Conservation (phyloP, 2,329 filamentous ascomycete species). For the Colletotrichum melonis region DNA sequence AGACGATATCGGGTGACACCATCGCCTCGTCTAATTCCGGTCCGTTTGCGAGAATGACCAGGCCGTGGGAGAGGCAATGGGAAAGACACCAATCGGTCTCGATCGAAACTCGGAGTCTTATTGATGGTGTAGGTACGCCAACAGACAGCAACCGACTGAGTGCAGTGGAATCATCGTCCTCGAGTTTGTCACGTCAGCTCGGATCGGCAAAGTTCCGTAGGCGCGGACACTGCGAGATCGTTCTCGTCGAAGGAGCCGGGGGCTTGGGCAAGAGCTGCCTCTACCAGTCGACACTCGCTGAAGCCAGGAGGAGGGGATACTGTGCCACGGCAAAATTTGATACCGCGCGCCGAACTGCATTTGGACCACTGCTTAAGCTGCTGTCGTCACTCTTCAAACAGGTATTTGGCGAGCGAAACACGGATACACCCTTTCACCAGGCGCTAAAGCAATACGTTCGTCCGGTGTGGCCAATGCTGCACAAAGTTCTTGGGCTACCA, state of each 20-base stretch:
- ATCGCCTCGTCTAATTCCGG: constrained; percentile 59
- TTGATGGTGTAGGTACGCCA: constrained; percentile 53
- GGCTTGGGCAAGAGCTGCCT: constrained; percentile 75
- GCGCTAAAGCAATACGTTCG: constrained; percentile 70
- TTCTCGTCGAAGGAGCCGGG: constrained; percentile 70
- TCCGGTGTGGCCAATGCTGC: constrained; percentile 73
- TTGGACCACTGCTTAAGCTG: constrained; percentile 73
- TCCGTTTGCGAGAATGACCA: constrained; percentile 50
- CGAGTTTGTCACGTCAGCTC: constrained; percentile 65
- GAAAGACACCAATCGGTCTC: constrained; percentile 65
- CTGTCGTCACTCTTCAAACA: constrained; percentile 75
- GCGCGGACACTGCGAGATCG: constrained; percentile 72
- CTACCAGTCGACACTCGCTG: constrained; percentile 71
- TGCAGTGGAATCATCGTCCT: constrained; percentile 57
- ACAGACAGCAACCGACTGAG: constrained; percentile 56
- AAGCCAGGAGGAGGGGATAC: constrained; percentile 71
- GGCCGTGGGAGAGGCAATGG: constrained; percentile 67
- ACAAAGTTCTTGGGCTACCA: constrained; percentile 70
- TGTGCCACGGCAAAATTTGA: constrained; percentile 76
- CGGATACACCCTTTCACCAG: constrained; percentile 72
- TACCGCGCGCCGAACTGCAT: constrained; percentile 68
- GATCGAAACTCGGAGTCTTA: constrained; percentile 58
- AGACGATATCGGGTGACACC: constrained; percentile 57
- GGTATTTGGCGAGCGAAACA: constrained; percentile 74
- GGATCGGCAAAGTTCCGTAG: constrained; percentile 69